Conservation (phyloP, 2,329 filamentous ascomycete genomes). For the Alternaria triticina region DNA sequence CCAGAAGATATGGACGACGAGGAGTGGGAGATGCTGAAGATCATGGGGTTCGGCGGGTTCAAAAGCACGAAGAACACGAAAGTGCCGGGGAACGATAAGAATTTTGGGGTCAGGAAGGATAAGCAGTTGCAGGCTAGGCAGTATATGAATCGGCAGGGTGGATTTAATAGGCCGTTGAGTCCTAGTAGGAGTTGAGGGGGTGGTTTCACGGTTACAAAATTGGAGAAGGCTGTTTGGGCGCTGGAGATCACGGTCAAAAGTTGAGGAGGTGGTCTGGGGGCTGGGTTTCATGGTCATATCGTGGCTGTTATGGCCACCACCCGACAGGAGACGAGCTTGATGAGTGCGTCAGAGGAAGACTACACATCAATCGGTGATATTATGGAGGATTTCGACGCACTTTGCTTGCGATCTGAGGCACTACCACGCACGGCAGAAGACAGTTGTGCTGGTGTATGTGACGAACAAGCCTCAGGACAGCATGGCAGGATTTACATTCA, state of each 20-base stretch:
- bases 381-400: background rate
- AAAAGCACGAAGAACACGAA: conserved; percentile 87
- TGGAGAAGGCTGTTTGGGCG: no score
- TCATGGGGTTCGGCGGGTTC: conserved; percentile 92
- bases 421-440: background rate
- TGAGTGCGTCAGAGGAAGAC: no score
- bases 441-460: background rate
- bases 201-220: no score
- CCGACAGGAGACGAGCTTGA: no score
- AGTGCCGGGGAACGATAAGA: conserved; percentile 80
- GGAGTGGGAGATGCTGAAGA: conserved; percentile 76
- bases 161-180: conserved; percentile 80
- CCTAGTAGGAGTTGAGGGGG: conserved; percentile 31
- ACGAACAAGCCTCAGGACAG: background rate
- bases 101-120: conserved; percentile 83
- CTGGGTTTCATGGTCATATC: background rate
- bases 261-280: conserved; percentile 8
- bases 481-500: background rate
- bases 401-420: background rate
- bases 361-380: no score
- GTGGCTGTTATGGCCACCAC: no score
- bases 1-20: conserved; percentile 62
- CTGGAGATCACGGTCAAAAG: no score
- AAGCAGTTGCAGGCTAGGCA: conserved; percentile 95
- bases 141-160: conserved; percentile 89